Evolutionary conservation across 2,329 filamentous ascomycete species (phyloP), one percentile per base, ranked within the genome.

Genomic region (Clonostachys sp.): DNA sequence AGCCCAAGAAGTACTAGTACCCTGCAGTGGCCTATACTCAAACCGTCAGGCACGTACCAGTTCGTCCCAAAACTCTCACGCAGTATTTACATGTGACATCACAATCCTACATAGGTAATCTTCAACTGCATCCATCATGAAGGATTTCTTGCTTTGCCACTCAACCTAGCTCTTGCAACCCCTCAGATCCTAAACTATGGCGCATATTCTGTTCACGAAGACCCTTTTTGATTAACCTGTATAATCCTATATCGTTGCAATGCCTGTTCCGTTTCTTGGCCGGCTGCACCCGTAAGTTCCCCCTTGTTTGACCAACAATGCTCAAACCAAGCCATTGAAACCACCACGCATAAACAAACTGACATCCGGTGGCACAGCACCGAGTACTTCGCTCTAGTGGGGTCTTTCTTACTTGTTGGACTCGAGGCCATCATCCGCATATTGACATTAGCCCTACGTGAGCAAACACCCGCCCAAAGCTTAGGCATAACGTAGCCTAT

Each of bases 301-400:
- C 30, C 50, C 49, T 20, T 20, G 16, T 34, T 10, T 39, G 18
- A 4, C n/a, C 10, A 38, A n/a, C 30, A 12, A 10, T 38, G 18
- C 44, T 13, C 17, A n/a, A 20, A 10, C 14, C 7, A 24, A 14
- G 44, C 10, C 9, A 17, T 12, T 24, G 16, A 12, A 24, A 41
- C 40, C 33, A 12, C 20, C 8, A 42, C 17, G 24, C 47, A 43
- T 34, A 47, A 46, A 30, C 24, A 10, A 34, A 38, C 36, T 36
- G 42, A 45, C 10, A 6, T 36, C 43, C 24, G 18, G 20, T 14
- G 18, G 41, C 16, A 30, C 54, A 91, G 87, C 66, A 79, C 79
- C 67, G 91, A 99, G 72, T 97, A 97, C 71, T 70, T 95, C 53
- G 90, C 91, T 38, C 81, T 99, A 41, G 69, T 94, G 42, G 83